These are phyloP conservation scores for Suhomyces anneliseae DNA, from an alignment of 1,139 yeast species.

Conservation along the genomic window DNA sequence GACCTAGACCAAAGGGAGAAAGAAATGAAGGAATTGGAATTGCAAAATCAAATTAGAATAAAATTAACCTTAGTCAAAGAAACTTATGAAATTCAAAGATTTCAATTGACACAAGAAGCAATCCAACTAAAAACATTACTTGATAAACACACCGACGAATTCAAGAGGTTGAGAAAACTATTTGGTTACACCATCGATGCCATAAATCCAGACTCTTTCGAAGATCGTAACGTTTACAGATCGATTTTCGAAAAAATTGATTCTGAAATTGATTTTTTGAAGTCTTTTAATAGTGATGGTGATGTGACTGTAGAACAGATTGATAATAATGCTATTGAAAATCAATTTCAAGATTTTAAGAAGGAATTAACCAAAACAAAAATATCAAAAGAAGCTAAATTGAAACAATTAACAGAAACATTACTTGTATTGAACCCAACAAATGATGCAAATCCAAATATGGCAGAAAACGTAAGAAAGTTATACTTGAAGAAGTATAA, in stretches of 20 bases:
- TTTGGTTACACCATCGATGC: conserved; percentile 6
- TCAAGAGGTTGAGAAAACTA: conserved; percentile 8
- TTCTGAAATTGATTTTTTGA: conserved; percentile 10
- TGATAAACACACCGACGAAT: conserved; percentile 13
- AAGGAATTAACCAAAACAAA: conserved; percentile 11
- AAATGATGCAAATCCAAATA: not conserved
- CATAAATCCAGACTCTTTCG: not conserved
- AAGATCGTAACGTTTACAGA: conserved; percentile 4
- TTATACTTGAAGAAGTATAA: conserved; percentile 14
- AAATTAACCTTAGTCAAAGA: conserved; percentile 13
- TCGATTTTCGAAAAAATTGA: conserved; percentile 13
- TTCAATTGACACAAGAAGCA: conserved; percentile 12
- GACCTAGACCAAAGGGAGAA: conserved; percentile 11
- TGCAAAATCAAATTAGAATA: conserved; percentile 2
- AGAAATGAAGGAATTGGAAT: conserved; percentile 5
- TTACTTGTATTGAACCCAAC: conserved; percentile 6
- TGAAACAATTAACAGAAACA: conserved; percentile 10
- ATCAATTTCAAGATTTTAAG: conserved; percentile 10
- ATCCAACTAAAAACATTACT: conserved; percentile 11
- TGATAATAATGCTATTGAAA: conserved; percentile 3
- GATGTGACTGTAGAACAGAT: conserved; percentile 5
- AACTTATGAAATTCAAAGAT: conserved; percentile 8
- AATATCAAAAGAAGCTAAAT: conserved; percentile 10
- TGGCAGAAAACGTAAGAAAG: conserved; percentile 3
- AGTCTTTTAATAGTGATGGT: conserved; percentile 1